Evolutionary conservation across 2,329 filamentous ascomycete genomes (phyloP).

Genomic region (Gliomastix tumulicola): DNA sequence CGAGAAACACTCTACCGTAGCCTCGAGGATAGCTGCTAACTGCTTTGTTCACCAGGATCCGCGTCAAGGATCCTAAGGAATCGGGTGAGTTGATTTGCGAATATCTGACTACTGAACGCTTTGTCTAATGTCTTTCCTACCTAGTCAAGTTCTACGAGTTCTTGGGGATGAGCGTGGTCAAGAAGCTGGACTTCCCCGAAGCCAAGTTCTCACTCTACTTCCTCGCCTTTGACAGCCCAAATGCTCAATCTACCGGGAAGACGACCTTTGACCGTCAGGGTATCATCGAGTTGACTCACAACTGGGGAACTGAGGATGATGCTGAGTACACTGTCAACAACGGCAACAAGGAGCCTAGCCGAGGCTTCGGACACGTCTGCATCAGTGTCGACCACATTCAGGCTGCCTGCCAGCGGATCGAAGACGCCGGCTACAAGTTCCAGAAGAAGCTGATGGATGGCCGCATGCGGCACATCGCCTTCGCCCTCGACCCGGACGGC

Average conservation of each 20-base stretch:
- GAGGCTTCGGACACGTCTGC: constrained; percentile 80
- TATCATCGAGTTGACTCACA: constrained; percentile 77
- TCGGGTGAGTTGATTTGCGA: constrained; percentile 49
- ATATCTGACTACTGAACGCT: constrained; percentile 1
- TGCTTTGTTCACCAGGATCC: constrained; percentile 59
- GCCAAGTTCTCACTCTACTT: constrained; percentile 96
- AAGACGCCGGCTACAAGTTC: constrained; percentile 86
- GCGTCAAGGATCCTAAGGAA: constrained; percentile 87
- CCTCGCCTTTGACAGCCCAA: constrained; percentile 75
- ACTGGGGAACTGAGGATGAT: constrained; percentile 86
- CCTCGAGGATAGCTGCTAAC: constrained; percentile 7
- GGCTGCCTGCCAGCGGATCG: constrained; percentile 81
- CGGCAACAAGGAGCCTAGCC: constrained; percentile 84
- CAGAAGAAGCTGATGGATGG: constrained; percentile 93
- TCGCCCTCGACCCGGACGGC: constrained; percentile 79
- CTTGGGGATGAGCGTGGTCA: constrained; percentile 78
- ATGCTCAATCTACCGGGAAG: constrained; percentile 65
- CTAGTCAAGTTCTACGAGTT: constrained; percentile 88
- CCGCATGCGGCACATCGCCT: constrained; percentile 81
- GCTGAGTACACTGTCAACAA: constrained; percentile 74
- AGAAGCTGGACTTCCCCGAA: constrained; percentile 76
- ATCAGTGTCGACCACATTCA: constrained; percentile 80
- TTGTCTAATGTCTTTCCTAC: constrained; percentile 3
- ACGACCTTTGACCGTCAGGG: constrained; percentile 77
- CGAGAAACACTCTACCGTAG: too few relatives aligned